These are phyloP conservation scores for Mycena epipterygia DNA, from an alignment of 768 basidiomycete species.

Conservation along the genomic window DNA sequence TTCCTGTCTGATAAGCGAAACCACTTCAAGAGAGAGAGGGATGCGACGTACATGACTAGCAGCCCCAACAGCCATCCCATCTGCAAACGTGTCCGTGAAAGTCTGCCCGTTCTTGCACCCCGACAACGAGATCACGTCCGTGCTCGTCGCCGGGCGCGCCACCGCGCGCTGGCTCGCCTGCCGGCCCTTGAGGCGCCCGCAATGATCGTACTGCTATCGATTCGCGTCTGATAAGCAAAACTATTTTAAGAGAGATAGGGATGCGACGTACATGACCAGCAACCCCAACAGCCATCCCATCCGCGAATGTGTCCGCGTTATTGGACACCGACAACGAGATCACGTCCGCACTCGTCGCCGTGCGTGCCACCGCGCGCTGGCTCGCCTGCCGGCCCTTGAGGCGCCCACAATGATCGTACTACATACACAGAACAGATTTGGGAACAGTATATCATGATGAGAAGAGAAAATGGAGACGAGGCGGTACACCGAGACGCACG, in stretches of 20 bases:
- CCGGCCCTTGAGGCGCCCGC: slow-evolving; percentile 64
- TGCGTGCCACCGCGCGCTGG: slow-evolving; percentile 48
- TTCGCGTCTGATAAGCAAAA: background rate
- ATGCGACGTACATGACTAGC: slow-evolving; percentile 80
- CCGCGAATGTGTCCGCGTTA: slow-evolving; percentile 79
- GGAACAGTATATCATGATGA: background rate
- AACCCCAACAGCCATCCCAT: slow-evolving; percentile 78
- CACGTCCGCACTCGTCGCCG: slow-evolving; percentile 82
- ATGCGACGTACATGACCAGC: slow-evolving; percentile 80
- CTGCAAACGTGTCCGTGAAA: slow-evolving; percentile 77
- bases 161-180: slow-evolving; percentile 51
- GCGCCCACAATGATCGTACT: slow-evolving; percentile 75
- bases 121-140: slow-evolving; percentile 87
- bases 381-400: slow-evolving; percentile 61
- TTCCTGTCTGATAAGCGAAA: background rate
- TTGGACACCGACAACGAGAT: slow-evolving; percentile 82
- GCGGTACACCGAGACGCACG: slow-evolving; percentile 43
- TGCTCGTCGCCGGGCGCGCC: slow-evolving; percentile 66
- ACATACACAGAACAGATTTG: too few relatives aligned
- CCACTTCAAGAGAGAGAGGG: background rate
- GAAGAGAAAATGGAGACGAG: background rate
- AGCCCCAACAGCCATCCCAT: slow-evolving; percentile 78
- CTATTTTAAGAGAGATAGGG: background rate
- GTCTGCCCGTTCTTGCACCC: slow-evolving; percentile 80
- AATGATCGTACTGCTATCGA: slow-evolving; percentile 73